Evolutionary conservation across 495 filamentous ascomycete genomes (phyloP).

Genomic region (Podospora fimiseda): DNA sequence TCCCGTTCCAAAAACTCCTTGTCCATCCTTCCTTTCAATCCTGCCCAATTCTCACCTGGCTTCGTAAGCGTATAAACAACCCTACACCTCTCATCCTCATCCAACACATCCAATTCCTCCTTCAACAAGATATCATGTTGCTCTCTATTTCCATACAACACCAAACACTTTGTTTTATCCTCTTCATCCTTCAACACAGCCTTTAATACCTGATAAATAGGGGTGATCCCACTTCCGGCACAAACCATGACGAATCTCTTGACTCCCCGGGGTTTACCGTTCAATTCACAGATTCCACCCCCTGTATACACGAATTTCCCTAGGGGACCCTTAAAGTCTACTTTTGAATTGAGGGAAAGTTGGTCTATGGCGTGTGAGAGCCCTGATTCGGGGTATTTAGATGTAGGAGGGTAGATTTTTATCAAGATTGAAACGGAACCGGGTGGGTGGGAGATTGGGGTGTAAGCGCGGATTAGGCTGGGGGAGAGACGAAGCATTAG

Average conservation of each 20-base stretch:
- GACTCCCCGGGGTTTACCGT: conserved; percentile 52
- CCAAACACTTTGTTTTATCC: conserved; percentile 49
- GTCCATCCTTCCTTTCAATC: conserved; percentile 63
- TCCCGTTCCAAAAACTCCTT: conserved; percentile 56
- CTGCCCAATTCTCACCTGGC: conserved; percentile 58
- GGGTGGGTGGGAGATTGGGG: conserved; percentile 66
- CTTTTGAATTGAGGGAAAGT: conserved; percentile 59
- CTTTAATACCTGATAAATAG: conserved; percentile 81
- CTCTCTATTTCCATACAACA: conserved; percentile 74
- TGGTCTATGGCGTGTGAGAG: conserved; percentile 81
- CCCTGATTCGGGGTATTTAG: conserved; percentile 53
- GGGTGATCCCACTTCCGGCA: conserved; percentile 84
- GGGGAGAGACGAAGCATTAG: conserved; percentile 78
- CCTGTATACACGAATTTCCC: conserved; percentile 82
- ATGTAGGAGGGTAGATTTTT: conserved; percentile 74
- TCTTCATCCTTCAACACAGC: conserved; percentile 52
- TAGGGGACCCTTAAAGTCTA: conserved; percentile 88
- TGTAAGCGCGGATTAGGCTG: conserved; percentile 80
- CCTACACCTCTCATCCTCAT: conserved; percentile 50
- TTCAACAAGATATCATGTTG: conserved; percentile 81
- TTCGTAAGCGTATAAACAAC: conserved; percentile 70
- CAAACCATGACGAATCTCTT: conserved; percentile 82
- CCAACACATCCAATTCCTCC: conserved; percentile 63
- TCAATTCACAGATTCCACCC: conserved; percentile 56
- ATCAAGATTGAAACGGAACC: conserved; percentile 71